Evolutionary conservation across 352 stramenopile genomes (phyloP).

Genomic region (Pilasporangium apinafurcum): DNA sequence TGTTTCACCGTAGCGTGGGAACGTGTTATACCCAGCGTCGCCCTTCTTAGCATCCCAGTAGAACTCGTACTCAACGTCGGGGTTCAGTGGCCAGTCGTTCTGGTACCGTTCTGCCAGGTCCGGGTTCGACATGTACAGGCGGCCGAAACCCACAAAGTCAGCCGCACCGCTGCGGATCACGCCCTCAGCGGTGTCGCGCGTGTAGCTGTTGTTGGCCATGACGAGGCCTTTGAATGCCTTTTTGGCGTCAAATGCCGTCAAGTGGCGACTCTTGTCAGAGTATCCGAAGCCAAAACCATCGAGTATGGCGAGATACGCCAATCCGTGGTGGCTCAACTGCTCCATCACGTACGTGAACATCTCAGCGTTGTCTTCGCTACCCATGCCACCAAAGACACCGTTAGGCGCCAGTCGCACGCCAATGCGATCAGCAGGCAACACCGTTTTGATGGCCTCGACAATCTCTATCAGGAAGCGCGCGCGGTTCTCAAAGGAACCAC

Average conservation of each 20-base stretch:
- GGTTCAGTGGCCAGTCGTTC: conserved; percentile 2
- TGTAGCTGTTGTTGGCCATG: conserved; percentile 34
- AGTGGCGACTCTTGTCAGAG: conserved; percentile 15
- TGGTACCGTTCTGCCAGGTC: background rate
- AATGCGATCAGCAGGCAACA: conserved; percentile 2
- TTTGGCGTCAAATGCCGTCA: conserved; percentile 18
- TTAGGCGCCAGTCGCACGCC: conserved; percentile 7
- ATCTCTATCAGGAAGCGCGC: conserved; percentile 37
- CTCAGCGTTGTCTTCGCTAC: conserved; percentile 7
- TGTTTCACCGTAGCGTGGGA: too few relatives aligned
- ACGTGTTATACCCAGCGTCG: background rate
- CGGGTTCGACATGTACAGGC: conserved; percentile 2
- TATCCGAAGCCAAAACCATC: conserved; percentile 36
- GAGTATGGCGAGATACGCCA: conserved; percentile 45
- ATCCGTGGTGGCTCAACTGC: conserved; percentile 13
- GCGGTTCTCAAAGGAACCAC: conserved; percentile 55
- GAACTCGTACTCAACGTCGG: background rate
- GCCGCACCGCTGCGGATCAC: background rate
- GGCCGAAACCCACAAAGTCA: conserved; percentile 1
- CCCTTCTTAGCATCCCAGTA: background rate
- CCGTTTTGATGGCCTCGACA: conserved; percentile 20
- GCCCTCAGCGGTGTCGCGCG: background rate
- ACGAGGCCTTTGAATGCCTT: conserved; percentile 24
- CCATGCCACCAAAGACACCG: conserved; percentile 9
- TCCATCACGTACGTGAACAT: conserved; percentile 11